Evolutionary conservation across 495 filamentous ascomycete species (phyloP).

Genomic region (Pyronema domesticum): DNA sequence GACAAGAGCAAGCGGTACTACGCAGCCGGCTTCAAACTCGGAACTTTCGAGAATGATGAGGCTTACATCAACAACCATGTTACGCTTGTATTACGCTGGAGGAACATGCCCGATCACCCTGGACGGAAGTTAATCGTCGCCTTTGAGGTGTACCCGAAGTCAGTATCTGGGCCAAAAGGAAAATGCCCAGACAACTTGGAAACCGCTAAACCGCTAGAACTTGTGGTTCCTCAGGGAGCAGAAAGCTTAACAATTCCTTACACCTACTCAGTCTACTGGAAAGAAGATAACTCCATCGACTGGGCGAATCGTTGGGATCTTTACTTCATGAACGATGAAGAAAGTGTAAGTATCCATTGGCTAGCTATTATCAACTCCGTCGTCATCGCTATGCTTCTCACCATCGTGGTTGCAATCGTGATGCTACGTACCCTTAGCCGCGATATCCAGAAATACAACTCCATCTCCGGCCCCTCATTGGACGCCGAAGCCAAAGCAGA

Average conservation of each 20-base stretch:
- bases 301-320: constrained; percentile 83
- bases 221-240: constrained; percentile 42
- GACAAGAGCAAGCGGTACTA: constrained; percentile 85
- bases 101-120: constrained; percentile 43
- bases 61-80: constrained; percentile 77
- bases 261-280: constrained; percentile 84
- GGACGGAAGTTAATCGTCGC: constrained; percentile 74
- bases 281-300: constrained; percentile 64
- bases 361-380: constrained; percentile 82
- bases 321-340: constrained; percentile 83
- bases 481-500: constrained; percentile 54
- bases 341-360: constrained; percentile 76
- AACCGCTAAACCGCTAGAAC: constrained; percentile 35
- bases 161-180: constrained; percentile 35
- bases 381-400: constrained; percentile 66
- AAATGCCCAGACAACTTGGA: constrained; percentile 33
- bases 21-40: constrained; percentile 86
- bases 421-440: constrained; percentile 63
- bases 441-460: constrained; percentile 59
- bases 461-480: constrained; percentile 28
- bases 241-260: constrained; percentile 66
- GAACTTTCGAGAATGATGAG: constrained; percentile 44
- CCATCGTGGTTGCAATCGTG: constrained; percentile 71
- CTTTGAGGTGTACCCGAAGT: constrained; percentile 87
- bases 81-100: constrained; percentile 72